phyloP scores from a whole-genome alignment of 108 stramenopile genomes.

The Epipyxis sp. region DNA sequence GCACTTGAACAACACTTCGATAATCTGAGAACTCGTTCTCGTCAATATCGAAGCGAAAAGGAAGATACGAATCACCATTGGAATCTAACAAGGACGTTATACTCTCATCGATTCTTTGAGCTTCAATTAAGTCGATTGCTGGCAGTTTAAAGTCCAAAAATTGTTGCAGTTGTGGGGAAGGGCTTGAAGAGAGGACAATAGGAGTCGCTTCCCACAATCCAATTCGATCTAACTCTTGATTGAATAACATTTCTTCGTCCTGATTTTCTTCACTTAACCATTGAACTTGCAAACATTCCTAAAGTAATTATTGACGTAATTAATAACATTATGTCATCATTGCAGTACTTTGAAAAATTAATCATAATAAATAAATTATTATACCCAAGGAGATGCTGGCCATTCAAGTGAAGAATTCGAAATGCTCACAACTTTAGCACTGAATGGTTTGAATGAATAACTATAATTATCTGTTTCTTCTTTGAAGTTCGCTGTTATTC shows the following conservation, averaged over 20 bases:
- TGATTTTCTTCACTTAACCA: no score
- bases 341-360: no score
- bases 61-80: not conserved
- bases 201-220: not conserved
- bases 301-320: no score
- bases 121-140: not conserved
- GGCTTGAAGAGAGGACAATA: not conserved
- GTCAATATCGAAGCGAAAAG: conserved; percentile 15
- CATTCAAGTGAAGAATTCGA: not conserved
- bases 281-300: no score
- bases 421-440: not conserved
- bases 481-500: not conserved
- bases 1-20: not conserved
- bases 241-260: no score
- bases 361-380: no score
- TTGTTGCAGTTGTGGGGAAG: not conserved
- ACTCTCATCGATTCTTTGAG: not conserved
- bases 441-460: not conserved
- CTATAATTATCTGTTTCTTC: not conserved
- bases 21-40: not conserved
- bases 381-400: not conserved
- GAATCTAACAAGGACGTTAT: not conserved
- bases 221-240: not conserved
- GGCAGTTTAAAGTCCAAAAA: not conserved
- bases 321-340: no score